phyloP scores from a whole-genome alignment of 441 rosid species.

The Brassica balearica region DNA sequence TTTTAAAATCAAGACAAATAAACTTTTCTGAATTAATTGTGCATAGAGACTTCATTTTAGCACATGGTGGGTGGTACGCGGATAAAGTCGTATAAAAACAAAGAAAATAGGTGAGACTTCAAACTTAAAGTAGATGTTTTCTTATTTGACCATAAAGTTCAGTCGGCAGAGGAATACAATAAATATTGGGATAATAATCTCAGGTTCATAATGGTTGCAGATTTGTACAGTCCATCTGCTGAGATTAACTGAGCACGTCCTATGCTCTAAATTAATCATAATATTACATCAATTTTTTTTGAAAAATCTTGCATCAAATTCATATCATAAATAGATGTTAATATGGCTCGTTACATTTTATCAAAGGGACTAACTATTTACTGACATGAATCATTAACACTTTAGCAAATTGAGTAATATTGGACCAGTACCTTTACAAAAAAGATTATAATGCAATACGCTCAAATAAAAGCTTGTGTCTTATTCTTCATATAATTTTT shows the following conservation, averaged over 20 bases:
- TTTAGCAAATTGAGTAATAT: conserved; percentile 6
- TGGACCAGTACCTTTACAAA: neutral
- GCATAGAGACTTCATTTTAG: neutral
- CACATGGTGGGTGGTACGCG: neutral
- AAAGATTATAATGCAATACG: neutral
- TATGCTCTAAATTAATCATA: neutral
- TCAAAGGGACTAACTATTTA: conserved; percentile 20
- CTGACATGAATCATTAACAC: conserved; percentile 23
- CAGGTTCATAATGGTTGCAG: conserved; percentile 24
- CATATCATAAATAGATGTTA: neutral
- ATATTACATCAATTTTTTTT: neutral
- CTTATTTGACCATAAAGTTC: conserved; percentile 32
- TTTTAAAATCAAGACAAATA: neutral
- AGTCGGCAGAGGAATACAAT: conserved; percentile 37
- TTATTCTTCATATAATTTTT: neutral
- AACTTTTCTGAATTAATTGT: conserved; percentile 2
- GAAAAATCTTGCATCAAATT: neutral
- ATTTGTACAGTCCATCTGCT: conserved; percentile 31
- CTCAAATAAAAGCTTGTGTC: neutral
- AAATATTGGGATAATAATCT: conserved; percentile 23
- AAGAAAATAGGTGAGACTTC: conserved; percentile 12
- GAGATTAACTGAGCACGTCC: conserved; percentile 20
- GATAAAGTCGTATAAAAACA: conserved; percentile 6
- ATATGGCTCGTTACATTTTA: conserved; percentile 5
- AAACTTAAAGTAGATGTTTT: conserved; percentile 22